These are phyloP conservation scores for Ophiobolus disseminans DNA, from an alignment of 2,329 filamentous ascomycete species.

Conservation along the genomic window DNA sequence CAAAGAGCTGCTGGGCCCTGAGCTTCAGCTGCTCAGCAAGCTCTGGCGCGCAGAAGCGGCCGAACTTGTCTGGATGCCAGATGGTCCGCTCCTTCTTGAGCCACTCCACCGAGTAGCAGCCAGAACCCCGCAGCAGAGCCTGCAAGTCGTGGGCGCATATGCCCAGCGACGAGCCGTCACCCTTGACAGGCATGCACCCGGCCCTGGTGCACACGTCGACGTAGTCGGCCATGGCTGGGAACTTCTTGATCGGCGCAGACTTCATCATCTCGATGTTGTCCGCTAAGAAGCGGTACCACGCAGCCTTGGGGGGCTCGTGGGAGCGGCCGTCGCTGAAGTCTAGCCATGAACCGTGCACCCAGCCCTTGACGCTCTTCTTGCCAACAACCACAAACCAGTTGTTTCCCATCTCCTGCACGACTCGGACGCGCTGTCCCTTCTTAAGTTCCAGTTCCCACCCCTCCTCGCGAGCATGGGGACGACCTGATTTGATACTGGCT, in stretches of 20 bases:
- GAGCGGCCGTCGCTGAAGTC: constrained; percentile 22
- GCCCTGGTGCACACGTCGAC: constrained; percentile 26
- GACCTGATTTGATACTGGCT: constrained; percentile 26
- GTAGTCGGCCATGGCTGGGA: constrained; percentile 27
- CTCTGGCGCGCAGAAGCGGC: constrained; percentile 30
- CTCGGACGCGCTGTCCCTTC: constrained; percentile 32
- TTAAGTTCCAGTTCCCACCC: constrained; percentile 33
- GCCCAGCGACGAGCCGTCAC: constrained; percentile 15
- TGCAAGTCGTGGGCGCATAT: constrained; percentile 41
- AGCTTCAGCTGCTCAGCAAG: constrained; percentile 28
- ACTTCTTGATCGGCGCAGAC: constrained; percentile 22
- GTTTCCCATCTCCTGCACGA: constrained; percentile 29
- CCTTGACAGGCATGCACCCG: constrained; percentile 29
- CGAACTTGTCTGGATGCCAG: constrained; percentile 46
- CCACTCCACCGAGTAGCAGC: constrained; percentile 27
- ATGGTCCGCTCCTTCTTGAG: constrained; percentile 37
- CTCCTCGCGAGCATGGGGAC: constrained; percentile 30
- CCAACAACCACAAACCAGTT: constrained; percentile 33
- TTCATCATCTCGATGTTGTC: constrained; percentile 24
- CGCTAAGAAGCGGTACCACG: constrained; percentile 25
- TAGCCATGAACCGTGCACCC: constrained; percentile 34
- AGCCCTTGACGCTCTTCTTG: constrained; percentile 24
- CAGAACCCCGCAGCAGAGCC: constrained; percentile 34
- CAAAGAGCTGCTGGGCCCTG: constrained; percentile 37
- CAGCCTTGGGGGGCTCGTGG: constrained; percentile 17